phyloP scores from a whole-genome alignment of 2,329 filamentous ascomycete species.

The Ceratocystis albifundus region DNA sequence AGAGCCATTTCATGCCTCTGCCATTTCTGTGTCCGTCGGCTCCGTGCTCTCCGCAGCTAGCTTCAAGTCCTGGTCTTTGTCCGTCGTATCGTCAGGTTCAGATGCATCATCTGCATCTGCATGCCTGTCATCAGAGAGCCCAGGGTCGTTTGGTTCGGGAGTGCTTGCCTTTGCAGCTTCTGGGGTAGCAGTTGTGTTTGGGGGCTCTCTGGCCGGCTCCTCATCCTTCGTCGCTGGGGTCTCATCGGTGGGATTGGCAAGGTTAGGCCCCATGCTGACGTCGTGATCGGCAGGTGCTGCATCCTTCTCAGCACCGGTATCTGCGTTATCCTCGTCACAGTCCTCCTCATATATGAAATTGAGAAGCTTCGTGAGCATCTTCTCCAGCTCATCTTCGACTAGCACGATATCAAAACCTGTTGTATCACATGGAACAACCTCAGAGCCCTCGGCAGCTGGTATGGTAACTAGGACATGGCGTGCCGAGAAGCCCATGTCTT shows the following conservation, averaged over 20 bases:
- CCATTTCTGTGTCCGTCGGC: background rate
- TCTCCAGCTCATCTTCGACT: constrained; percentile 27
- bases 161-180: background rate
- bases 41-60: background rate
- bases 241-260: background rate
- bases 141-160: too few species aligned
- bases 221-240: background rate
- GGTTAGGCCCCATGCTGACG: background rate
- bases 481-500: constrained; percentile 45
- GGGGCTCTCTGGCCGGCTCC: background rate
- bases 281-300: background rate
- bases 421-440: constrained; percentile 4
- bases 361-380: constrained; percentile 26
- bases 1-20: background rate
- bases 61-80: background rate
- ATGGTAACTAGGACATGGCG: constrained; percentile 45
- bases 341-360: constrained; percentile 28
- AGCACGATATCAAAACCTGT: constrained; percentile 24
- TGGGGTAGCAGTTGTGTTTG: background rate
- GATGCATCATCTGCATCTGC: background rate
- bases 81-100: background rate
- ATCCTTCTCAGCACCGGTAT: background rate
- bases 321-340: background rate
- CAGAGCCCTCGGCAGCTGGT: constrained; percentile 28
- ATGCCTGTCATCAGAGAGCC: too few species aligned